Base-by-base conservation (phyloP, 2,329 filamentous ascomycete species). In the Huntiella abstrusa region DNA sequence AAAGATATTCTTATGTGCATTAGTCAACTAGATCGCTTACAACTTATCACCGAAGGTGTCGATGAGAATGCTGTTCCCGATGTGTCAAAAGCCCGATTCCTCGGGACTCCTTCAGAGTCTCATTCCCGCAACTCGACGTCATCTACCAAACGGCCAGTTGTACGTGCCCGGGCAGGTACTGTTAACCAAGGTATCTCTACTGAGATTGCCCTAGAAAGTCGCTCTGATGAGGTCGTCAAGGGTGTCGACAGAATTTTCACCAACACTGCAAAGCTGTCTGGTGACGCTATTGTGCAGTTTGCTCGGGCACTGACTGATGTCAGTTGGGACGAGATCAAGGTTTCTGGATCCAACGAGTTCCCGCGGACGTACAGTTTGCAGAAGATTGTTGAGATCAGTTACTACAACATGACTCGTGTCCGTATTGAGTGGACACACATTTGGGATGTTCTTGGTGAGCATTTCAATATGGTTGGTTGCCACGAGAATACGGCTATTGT, bases 331-430 rank as follows among this genome's bases (percentile, higher is more conserved):
- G 91, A 98, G 61, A 98, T 98, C 57, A 88, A 92, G 59, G 93
- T 91, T 3, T 96, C 91, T 0, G 91, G 91, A 0, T 84, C 88
- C 48, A 95, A 88, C 57, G 91, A 98, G 51, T 92, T 85, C 16
- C 91, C 91, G 8, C 77, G 92, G 46, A 98, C 88, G 6, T 98
- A 95, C 69, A 95, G 87, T 64, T 66, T 98, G 51, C 91, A 98
- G 58, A 98, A 98, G 62, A 75, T 98, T 52, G 92, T 98, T 12
- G 91, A 98, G 62, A 96, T 98, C 61, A 93, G 85, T 60, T 95
- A 94, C 62, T 98, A 98, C 74, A 98, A 98, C 66, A 98, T 98
- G 91, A 86, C 84, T 49, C 79, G 91, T 68, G 88, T 98, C 33
- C 81, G 91, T 55, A 96, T 96, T 55, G 91, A 98, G 59, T 98